Evolutionary conservation across 495 filamentous ascomycete genomes (phyloP).

Genomic region (Talaromyces thailandensis): DNA sequence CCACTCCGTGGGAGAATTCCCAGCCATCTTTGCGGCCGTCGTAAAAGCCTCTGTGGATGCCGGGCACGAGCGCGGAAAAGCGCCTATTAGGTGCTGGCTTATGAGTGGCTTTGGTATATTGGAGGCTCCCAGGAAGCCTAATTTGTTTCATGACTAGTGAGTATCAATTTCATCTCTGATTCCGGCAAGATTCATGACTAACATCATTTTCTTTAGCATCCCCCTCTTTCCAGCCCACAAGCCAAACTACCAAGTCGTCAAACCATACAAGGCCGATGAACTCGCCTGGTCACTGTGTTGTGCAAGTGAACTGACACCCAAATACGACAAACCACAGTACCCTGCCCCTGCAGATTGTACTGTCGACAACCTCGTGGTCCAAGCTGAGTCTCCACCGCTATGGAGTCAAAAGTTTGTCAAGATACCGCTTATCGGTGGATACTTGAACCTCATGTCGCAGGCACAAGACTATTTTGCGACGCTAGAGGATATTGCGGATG

Average conservation of each 20-base stretch:
- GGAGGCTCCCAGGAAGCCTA: constrained; percentile 14
- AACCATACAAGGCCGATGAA: constrained; percentile 10
- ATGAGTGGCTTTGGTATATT: constrained; percentile 16
- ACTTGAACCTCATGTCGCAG: constrained; percentile 14
- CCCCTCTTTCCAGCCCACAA: constrained; percentile 18
- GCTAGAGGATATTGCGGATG: constrained; percentile 25
- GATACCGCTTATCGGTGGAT: constrained; percentile 15
- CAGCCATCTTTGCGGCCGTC: constrained; percentile 20
- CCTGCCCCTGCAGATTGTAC: constrained; percentile 10
- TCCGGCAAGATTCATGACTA: no score
- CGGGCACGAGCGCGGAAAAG: constrained; percentile 12
- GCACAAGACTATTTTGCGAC: constrained; percentile 12
- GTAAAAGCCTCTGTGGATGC: constrained; percentile 16
- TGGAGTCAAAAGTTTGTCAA: constrained; percentile 8
- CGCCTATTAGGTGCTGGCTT: constrained; percentile 22
- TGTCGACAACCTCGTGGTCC: constrained; percentile 13
- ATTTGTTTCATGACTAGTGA: constrained; percentile 21
- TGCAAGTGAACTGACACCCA: constrained; percentile 16
- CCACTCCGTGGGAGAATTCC: constrained; percentile 13
- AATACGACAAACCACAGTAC: constrained; percentile 9
- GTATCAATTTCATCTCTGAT: background rate
- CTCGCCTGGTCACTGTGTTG: constrained; percentile 24
- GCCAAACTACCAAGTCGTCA: constrained; percentile 15
- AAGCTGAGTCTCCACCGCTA: constrained; percentile 12
- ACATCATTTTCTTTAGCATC: constrained; percentile 9